Evolutionary conservation across 306 rosid species (phyloP).

Genomic region (Alnus glutinosa): DNA sequence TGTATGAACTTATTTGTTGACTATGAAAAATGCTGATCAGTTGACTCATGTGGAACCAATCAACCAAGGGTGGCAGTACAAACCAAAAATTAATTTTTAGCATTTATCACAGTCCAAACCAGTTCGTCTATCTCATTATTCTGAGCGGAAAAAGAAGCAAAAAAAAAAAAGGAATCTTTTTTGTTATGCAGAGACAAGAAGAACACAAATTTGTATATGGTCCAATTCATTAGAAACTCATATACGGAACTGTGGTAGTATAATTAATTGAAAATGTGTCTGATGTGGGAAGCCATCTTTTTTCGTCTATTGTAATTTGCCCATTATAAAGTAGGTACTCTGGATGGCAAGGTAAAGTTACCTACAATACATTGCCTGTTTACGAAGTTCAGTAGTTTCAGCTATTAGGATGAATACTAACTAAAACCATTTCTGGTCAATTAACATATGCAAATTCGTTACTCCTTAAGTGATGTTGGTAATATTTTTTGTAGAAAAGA

Average conservation of each 20-base stretch:
- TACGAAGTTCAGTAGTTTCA: not conserved
- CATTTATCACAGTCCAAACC: not conserved
- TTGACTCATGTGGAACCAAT: not conserved
- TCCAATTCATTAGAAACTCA: not conserved
- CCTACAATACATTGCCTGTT: not conserved
- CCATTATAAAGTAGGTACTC: not conserved
- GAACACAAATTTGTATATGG: not conserved
- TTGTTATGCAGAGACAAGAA: not conserved
- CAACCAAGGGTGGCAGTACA: not conserved
- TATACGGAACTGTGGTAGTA: not conserved
- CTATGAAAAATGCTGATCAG: not conserved
- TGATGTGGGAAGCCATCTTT: not conserved
- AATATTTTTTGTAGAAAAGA: conserved; percentile 67
- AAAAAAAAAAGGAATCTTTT: not conserved
- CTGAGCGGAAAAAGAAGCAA: not conserved
- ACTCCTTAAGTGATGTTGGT: conserved; percentile 39
- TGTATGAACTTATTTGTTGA: no score
- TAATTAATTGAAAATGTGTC: not conserved
- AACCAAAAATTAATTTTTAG: not conserved
- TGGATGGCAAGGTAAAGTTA: not conserved
- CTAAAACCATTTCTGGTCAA: not conserved
- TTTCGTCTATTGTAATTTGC: not conserved
- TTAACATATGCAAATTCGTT: conserved; percentile 1
- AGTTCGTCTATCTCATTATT: not conserved
- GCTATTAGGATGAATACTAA: not conserved